Evolutionary conservation across 345 rosid genomes (phyloP), one percentile per base, ranked within the genome.

Genomic region (Linum trigynum): DNA sequence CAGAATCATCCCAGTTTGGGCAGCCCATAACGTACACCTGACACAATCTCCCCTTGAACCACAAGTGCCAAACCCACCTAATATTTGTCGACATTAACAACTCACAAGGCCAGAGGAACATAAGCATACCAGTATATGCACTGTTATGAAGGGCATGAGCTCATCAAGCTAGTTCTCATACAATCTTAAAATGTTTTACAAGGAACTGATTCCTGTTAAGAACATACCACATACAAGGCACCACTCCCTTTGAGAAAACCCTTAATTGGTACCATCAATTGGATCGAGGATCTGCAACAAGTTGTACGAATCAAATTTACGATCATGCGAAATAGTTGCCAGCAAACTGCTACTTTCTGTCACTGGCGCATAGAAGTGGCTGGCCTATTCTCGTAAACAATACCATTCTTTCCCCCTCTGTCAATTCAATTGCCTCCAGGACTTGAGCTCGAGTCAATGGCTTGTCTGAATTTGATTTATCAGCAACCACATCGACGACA

Each of bases 61-160:
- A 89, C 86, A 77, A 92, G 98, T 12, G 92, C 89, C 83, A 87
- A 78, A 66, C 96, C 98, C 67, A 92, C 92, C 96, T 92, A 81
- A 71, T 71, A 77, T 42, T 67, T 70, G 45, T 41, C 6, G 45
- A 8, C 45, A 45, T 45, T 45, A 5, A 45, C 51, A 45, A 45
- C 12, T 2, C 7, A 14, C 6, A 41, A 41, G 45, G 1, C 45
- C 12, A 45, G 12, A 45, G 51, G 12, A 45, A 45, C 51, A 45
- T 1, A 8, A 2, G 51, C 51, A 45, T 5, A 45, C 12, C 7
- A 45, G 51, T 2, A 45, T 5, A 4, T 2, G 10, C 8, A 45
- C 51, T 4, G 32, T 45, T 45, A 9, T 45, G 8, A 9, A 45
- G 51, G 51, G 32, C 32, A 23, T 23, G 32, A 23, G 32, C 32